Conservation (phyloP, 2,329 filamentous ascomycete genomes). For the Cladosporium sp. region DNA sequence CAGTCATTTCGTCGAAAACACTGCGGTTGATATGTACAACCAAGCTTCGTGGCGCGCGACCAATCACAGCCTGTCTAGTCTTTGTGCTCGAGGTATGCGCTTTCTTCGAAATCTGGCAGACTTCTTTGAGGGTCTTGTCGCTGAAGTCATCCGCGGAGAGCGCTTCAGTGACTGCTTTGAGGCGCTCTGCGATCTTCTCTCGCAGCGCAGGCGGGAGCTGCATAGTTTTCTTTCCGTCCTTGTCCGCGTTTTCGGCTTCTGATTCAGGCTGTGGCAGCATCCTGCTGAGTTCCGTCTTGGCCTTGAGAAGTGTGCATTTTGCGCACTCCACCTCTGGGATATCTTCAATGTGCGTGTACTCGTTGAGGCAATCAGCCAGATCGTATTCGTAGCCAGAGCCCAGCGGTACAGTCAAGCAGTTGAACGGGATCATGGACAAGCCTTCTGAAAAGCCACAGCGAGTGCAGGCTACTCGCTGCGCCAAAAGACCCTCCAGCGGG, state of each 20-base stretch:
- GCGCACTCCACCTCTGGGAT: slow-evolving; percentile 90
- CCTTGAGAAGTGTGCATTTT: slow-evolving; percentile 76
- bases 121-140: slow-evolving; percentile 51
- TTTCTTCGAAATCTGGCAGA: slow-evolving; percentile 54
- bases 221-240: slow-evolving; percentile 17
- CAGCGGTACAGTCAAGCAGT: slow-evolving; percentile 84
- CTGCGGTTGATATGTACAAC: slow-evolving; percentile 90
- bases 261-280: slow-evolving; percentile 36
- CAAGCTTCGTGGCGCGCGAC: slow-evolving; percentile 75
- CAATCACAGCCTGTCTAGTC: slow-evolving; percentile 84
- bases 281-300: slow-evolving; percentile 54
- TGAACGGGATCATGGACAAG: slow-evolving; percentile 87
- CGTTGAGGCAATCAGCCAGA: slow-evolving; percentile 75
- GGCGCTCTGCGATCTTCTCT: slow-evolving; percentile 50
- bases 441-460: slow-evolving; percentile 85
- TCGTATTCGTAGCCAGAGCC: slow-evolving; percentile 67
- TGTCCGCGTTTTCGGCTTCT: slow-evolving; percentile 25
- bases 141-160: slow-evolving; percentile 79
- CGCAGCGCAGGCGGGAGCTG: slow-evolving; percentile 47
- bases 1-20: slow-evolving; percentile 81
- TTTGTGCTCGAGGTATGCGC: slow-evolving; percentile 77
- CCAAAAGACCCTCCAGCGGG: slow-evolving; percentile 82
- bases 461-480: slow-evolving; percentile 85
- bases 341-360: slow-evolving; percentile 79
- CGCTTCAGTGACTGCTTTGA: slow-evolving; percentile 67